Evolutionary conservation across 306 rosid species (phyloP).

Genomic region (Pyrus pyrifolia): DNA sequence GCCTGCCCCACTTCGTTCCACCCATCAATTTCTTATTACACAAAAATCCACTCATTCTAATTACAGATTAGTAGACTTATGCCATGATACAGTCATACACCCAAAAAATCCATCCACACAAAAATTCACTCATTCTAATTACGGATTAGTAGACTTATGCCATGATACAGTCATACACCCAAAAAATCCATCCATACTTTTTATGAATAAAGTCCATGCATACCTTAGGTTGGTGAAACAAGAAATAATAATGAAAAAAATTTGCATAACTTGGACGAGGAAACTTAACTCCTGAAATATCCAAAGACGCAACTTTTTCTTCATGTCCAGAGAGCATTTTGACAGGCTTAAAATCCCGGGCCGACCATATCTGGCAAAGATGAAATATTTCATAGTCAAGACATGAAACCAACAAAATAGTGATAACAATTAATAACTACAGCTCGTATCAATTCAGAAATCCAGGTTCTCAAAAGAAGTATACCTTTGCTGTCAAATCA

Average conservation of each 20-base stretch:
- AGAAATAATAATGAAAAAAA: background rate
- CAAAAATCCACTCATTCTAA: too few relatives aligned
- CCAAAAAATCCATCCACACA: background rate
- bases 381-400: constrained; percentile 12
- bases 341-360: constrained; percentile 89
- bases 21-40: background rate
- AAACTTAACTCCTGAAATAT: constrained; percentile 63
- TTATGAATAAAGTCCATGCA: background rate
- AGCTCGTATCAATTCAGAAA: background rate
- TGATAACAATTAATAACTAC: background rate
- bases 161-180: background rate
- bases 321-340: constrained; percentile 90
- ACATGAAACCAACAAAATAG: background rate
- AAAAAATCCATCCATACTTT: background rate
- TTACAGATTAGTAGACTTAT: background rate
- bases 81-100: background rate
- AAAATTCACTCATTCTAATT: too few relatives aligned
- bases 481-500: constrained; percentile 95
- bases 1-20: background rate
- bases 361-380: constrained; percentile 76
- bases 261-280: constrained; percentile 1
- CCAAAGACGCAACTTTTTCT: constrained; percentile 80
- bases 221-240: background rate
- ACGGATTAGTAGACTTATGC: background rate
- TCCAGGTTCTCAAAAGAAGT: background rate